A percentile compares a stretch with the other conserved stretches of the same genome.
Evolutionary conservation across 768 basidiomycete genomes (phyloP).

Genomic region (Tephrocybe sp.): DNA sequence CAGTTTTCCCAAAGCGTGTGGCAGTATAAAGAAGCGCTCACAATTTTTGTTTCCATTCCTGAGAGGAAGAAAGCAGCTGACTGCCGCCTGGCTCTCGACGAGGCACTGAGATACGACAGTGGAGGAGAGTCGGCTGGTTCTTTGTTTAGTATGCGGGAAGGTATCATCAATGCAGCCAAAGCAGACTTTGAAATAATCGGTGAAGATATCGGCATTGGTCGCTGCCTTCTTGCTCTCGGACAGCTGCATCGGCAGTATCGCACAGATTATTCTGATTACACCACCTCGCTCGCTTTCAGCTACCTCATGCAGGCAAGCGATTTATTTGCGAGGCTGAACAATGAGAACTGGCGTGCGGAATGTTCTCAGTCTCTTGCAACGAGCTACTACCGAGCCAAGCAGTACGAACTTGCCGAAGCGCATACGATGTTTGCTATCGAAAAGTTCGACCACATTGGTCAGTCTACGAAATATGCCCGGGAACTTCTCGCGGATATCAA

Average conservation of each 20-base stretch:
- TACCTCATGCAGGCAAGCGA: not conserved
- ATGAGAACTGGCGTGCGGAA: not conserved
- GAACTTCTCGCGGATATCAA: no score
- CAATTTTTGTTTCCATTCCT: not conserved
- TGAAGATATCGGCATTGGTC: not conserved
- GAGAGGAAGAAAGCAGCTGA: slow-evolving; percentile 5
- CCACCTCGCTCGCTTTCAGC: not conserved
- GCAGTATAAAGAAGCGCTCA: not conserved
- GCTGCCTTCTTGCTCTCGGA: slow-evolving; percentile 1
- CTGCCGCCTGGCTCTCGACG: slow-evolving; percentile 1
- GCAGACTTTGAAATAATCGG: not conserved
- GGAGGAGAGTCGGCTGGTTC: not conserved
- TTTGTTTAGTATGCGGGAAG: not conserved
- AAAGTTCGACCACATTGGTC: not conserved
- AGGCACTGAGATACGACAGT: not conserved
- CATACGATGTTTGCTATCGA: not conserved
- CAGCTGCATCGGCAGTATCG: not conserved
- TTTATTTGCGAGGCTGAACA: not conserved
- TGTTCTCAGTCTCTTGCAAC: slow-evolving; percentile 3
- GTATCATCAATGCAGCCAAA: not conserved
- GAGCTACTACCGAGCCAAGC: not conserved
- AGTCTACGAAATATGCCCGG: no score
- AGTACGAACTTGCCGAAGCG: not conserved
- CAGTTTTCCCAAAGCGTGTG: not conserved
- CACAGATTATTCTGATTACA: not conserved